Conservation (phyloP, 2,329 filamentous ascomycete genomes). For the Pseudogymnoascus sp. region DNA sequence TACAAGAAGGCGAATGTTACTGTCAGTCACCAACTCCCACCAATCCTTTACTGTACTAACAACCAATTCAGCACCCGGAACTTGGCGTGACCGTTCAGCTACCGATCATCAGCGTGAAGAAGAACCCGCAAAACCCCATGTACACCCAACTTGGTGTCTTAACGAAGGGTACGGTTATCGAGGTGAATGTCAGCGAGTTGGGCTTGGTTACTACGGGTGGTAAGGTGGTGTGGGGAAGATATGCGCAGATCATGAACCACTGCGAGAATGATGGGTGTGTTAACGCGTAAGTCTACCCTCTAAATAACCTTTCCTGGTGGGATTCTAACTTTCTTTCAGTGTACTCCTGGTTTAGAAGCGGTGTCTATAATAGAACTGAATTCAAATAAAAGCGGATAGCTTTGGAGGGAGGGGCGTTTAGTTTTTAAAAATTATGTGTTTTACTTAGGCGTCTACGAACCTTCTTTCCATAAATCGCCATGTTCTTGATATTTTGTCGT, state of each 20-base stretch:
- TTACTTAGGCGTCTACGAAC: neutral
- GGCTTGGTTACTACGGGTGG: slow-evolving; percentile 81
- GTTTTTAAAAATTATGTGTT: slow-evolving; percentile 3
- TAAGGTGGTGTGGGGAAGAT: slow-evolving; percentile 84
- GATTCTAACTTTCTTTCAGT: neutral
- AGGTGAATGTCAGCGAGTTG: slow-evolving; percentile 85
- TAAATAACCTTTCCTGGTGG: neutral
- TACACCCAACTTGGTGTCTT: slow-evolving; percentile 85
- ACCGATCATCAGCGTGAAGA: slow-evolving; percentile 55
- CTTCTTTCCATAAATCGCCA: neutral
- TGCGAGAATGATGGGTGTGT: slow-evolving; percentile 55
- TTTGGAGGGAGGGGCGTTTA: slow-evolving; percentile 2
- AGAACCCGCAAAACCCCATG: slow-evolving; percentile 77
- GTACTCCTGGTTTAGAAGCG: slow-evolving; percentile 8
- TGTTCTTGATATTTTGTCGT: neutral
- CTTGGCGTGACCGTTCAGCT: slow-evolving; percentile 78
- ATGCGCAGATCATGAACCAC: slow-evolving; percentile 54
- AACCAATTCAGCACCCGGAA: slow-evolving; percentile 43
- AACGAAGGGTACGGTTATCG: slow-evolving; percentile 72
- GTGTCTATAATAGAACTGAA: slow-evolving; percentile 7
- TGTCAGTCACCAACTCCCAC: slow-evolving; percentile 34
- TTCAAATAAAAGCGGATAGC: slow-evolving; percentile 4
- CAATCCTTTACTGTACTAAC: neutral
- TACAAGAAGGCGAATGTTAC: slow-evolving; percentile 69
- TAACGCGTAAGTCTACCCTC: slow-evolving; percentile 28